A percentile compares a stretch with the other conserved stretches of the same genome.
phyloP scores from a whole-genome alignment of 768 basidiomycete genomes.

The Podaxis mareebaensis region DNA sequence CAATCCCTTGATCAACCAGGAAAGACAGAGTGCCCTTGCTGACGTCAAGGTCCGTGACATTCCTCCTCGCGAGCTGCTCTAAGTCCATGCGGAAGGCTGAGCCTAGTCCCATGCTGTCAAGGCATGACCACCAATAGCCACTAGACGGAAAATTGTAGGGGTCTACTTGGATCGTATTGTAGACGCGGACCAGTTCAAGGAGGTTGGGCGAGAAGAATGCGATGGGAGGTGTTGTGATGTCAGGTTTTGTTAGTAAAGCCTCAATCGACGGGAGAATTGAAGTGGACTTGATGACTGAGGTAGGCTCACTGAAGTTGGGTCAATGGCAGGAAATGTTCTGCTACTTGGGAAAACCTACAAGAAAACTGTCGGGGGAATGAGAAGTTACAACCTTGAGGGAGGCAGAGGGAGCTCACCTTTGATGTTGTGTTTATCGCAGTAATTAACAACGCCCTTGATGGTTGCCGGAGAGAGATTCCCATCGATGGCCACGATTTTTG shows the following conservation, averaged over 20 bases:
- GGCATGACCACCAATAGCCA: conserved; percentile 60
- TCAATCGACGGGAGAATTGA: conserved; percentile 66
- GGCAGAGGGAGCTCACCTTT: conserved; percentile 44
- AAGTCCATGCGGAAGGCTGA: conserved; percentile 67
- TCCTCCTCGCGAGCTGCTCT: conserved; percentile 53
- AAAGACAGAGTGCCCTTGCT: conserved; percentile 54
- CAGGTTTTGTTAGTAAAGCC: conserved; percentile 30
- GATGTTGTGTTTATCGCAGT: conserved; percentile 49
- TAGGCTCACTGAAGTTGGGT: conserved; percentile 73
- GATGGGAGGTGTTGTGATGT: conserved; percentile 44
- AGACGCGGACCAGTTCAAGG: conserved; percentile 69
- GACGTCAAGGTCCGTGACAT: conserved; percentile 40
- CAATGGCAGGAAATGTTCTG: conserved; percentile 9
- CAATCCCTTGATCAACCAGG: conserved; percentile 68
- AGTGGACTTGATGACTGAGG: conserved; percentile 80
- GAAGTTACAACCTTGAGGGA: conserved; percentile 9
- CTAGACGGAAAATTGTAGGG: conserved; percentile 51
- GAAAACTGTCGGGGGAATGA: conserved; percentile 50
- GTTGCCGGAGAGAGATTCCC: conserved; percentile 66
- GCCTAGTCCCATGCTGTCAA: conserved; percentile 68
- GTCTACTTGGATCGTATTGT: conserved; percentile 47
- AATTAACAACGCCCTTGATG: conserved; percentile 50
- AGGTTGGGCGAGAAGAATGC: conserved; percentile 84
- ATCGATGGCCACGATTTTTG: conserved; percentile 69
- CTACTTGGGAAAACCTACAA: conserved; percentile 52